Base-by-base conservation (phyloP, 345 rosid species). In the Euclidium syriacum region DNA sequence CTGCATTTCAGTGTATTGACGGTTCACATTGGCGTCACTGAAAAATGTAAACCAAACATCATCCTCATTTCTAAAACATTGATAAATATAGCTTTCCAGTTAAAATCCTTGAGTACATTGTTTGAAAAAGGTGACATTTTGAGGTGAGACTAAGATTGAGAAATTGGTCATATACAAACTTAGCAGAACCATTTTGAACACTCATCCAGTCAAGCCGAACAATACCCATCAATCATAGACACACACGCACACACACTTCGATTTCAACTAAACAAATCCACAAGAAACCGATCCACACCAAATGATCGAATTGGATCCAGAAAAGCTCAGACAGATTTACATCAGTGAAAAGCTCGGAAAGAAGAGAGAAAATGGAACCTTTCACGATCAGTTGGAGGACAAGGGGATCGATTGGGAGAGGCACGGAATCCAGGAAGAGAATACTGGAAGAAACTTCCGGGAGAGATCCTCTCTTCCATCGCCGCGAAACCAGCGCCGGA, bases 381-480 rank as follows among this genome's bases (percentile, higher is more conserved):
- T 30, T 88, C 90, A 64, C 87, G 90, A 80, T 85, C 92, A 71
- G 80, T 42, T 17, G 91, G 84, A 50, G 77, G 67, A 69, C 90
- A 78, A 67, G 79, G 79, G 10, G 88, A 69, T 78, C 98, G 81
- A 58, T 77, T 88, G 38, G 96, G 95, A 75, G 98, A 86, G 71
- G 95, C 92, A 42, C 77, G 90, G 61, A 74, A 69, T 40, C 89
- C 96, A 11, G 95, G 75, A 11, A 88, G 90, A 43, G 96, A 90
- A 61, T 71, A 83, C 77, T 88, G 96, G 67, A 86, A 88, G 87
- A 71, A 91, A 72, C 96, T 88, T 54, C 96, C 92, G 0, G 90
- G 81, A 43, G 76, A 76, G 73, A 91, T 88, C 81, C 95, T 86
- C 64, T 88, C 96, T 53, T 84, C 98, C 92, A 91, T 91, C 77